A percentile compares a stretch with the other conserved stretches of the same genome.
phyloP scores from a whole-genome alignment of 1,284 basidiomycete species.

The Vanrija pseudolonga region DNA sequence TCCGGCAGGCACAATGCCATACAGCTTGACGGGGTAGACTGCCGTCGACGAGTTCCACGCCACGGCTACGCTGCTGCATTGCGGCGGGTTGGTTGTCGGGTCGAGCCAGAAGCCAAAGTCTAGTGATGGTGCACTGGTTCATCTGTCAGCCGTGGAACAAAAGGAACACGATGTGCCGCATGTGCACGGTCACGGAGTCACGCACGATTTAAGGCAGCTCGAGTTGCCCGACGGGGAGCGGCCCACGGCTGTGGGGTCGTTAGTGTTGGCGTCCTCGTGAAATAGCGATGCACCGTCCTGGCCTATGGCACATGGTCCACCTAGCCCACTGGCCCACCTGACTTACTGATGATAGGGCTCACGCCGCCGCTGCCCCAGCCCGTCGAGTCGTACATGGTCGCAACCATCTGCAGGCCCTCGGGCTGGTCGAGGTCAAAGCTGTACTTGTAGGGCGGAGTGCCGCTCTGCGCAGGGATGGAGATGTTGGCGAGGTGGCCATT shows the following conservation, averaged over 20 bases:
- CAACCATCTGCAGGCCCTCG: slow-evolving; percentile 31
- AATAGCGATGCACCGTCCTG: no score
- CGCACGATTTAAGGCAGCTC: no score
- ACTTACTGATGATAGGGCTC: slow-evolving; percentile 35
- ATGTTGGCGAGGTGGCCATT: slow-evolving; percentile 34
- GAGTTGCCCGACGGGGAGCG: no score
- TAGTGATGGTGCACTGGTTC: slow-evolving; percentile 4
- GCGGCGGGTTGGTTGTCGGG: slow-evolving; percentile 25
- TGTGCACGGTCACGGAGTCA: no score
- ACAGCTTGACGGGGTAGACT: slow-evolving; percentile 28
- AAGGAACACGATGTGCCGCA: no score
- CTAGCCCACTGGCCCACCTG: neutral
- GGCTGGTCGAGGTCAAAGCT: slow-evolving; percentile 34
- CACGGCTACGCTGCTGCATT: slow-evolving; percentile 30
- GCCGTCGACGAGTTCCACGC: slow-evolving; percentile 31
- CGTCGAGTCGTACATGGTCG: slow-evolving; percentile 36
- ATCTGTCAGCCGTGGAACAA: no score
- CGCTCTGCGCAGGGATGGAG: slow-evolving; percentile 26
- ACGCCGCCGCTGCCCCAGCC: slow-evolving; percentile 41
- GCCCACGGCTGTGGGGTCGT: no score
- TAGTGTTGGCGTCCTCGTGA: no score
- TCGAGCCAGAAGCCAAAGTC: slow-evolving; percentile 37
- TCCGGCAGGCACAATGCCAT: slow-evolving; percentile 39
- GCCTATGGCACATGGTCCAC: neutral
- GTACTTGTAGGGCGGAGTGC: slow-evolving; percentile 17